Percentiles rank a stretch among this genome's conserved stretches.
phyloP scores from a whole-genome alignment of 164 flowering plant species.

The Magnolia kwangsiensis region DNA sequence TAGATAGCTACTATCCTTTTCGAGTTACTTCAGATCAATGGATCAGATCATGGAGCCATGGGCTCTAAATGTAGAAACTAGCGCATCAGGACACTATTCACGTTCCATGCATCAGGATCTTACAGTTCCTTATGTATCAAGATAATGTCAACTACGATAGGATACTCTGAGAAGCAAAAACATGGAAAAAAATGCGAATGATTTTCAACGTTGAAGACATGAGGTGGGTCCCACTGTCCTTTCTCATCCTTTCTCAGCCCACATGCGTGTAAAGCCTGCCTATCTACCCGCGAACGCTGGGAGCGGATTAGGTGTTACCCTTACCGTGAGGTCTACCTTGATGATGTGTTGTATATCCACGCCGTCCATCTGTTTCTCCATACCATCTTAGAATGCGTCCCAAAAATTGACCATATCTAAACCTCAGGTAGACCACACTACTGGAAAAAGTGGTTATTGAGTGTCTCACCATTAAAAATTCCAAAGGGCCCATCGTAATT shows the following conservation, averaged over 20 bases:
- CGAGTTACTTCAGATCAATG: not conserved
- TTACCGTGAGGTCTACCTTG: no score
- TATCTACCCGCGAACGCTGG: not conserved
- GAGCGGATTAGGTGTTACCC: no score
- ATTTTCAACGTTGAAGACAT: not conserved
- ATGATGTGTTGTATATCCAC: no score
- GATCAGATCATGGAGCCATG: not conserved
- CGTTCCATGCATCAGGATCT: not conserved
- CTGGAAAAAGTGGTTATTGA: no score
- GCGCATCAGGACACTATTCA: not conserved
- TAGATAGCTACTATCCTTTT: no score
- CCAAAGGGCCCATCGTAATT: no score
- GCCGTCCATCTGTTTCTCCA: no score
- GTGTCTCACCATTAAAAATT: no score
- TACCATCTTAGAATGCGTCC: no score
- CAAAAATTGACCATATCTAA: no score
- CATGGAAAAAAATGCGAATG: not conserved
- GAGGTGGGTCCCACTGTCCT: not conserved
- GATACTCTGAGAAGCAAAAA: slow-evolving; percentile 8
- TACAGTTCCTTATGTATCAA: not conserved
- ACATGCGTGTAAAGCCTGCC: not conserved
- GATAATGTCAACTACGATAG: slow-evolving; percentile 26
- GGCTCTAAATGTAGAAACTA: not conserved
- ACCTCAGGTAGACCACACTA: no score
- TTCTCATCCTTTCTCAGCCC: not conserved